Base-by-base conservation (phyloP, 768 basidiomycete genomes). In the Inosperma sp. region DNA sequence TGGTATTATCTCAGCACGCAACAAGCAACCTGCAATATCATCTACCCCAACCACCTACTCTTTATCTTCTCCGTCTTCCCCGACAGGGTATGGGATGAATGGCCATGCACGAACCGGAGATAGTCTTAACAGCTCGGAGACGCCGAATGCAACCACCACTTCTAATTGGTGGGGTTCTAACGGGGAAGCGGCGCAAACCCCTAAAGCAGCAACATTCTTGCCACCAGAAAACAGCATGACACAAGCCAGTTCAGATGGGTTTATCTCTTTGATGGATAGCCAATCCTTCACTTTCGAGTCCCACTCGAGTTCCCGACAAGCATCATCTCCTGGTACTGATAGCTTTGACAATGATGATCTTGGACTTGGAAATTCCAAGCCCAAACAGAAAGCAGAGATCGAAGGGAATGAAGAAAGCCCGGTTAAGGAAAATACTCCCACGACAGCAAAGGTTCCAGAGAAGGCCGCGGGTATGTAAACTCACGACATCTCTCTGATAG, bases 221-320 rank as follows among this genome's bases (percentile, higher is more conserved):
- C 23, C 41, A 29, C 73, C 81, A 3, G 77, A 81, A 22, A 72
- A 75, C 29, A 62, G 69, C 23, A 63, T 65, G 8, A 62, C 72
- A 34, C 57, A 72, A 1, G 56, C 71, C 14, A 71, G 75, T 27
- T 66, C 76, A 7, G 79, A 81, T 16, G 84, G 83, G 5, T 91
- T 94, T 59, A 79, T 93, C 35, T 92, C 90, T 6, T 72, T 89
- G 19, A 93, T 93, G 90, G 87, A 88, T 58, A 72, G 69, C 22
- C 66, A 75, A 29, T 63, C 75, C 8, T 74, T 78, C 27, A 68
- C 77, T 3, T 65, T 75, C 30, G 63, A 62, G 1, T 62, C 69
- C 14, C 50, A 55, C 14, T 53, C 65, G 14, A 52, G 63, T 16
- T 48, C 58, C 10, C 57, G 53, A 37, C 51, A 39, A 51, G 55